A percentile compares a stretch with the other conserved stretches of the same genome.
Conservation (phyloP, 2,329 filamentous ascomycete species). For the Fusarium globosum region DNA sequence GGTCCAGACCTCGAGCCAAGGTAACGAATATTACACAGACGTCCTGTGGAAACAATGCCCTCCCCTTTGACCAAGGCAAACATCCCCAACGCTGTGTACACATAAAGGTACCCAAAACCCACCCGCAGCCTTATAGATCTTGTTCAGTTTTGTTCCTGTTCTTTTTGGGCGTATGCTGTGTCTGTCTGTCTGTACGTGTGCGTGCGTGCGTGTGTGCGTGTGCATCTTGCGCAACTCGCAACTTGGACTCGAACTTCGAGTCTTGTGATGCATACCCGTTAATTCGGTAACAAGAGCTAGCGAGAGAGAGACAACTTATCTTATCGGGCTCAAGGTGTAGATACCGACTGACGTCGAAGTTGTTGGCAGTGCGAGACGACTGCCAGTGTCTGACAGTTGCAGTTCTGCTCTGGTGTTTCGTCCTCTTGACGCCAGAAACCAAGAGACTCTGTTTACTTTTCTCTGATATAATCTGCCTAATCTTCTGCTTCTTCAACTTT, state of each 20-base stretch:
- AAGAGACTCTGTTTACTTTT: neutral
- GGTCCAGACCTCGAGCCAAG: neutral
- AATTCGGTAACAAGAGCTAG: slow-evolving; percentile 6
- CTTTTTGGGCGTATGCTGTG: slow-evolving; percentile 23
- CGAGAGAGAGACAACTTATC: neutral
- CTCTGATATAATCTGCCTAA: neutral
- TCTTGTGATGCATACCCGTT: slow-evolving; percentile 22
- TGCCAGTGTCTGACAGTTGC: slow-evolving; percentile 18
- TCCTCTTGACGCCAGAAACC: neutral
- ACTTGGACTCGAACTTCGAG: slow-evolving; percentile 39
- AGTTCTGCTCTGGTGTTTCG: neutral
- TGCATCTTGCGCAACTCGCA: slow-evolving; percentile 37
- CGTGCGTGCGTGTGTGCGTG: slow-evolving; percentile 14
- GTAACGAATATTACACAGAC: slow-evolving; percentile 3
- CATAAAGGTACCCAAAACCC: neutral
- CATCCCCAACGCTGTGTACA: neutral
- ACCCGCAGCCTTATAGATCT: neutral
- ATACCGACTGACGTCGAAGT: neutral
- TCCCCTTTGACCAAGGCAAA: slow-evolving; percentile 12
- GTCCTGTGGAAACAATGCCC: slow-evolving; percentile 18
- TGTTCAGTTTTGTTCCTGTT: neutral
- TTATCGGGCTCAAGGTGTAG: neutral
- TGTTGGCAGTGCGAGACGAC: slow-evolving; percentile 3
- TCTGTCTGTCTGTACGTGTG: slow-evolving; percentile 25
- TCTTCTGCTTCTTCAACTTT: slow-evolving; percentile 3